Conservation (phyloP, 164 flowering plant species). For the Stephania yunnanensis region DNA sequence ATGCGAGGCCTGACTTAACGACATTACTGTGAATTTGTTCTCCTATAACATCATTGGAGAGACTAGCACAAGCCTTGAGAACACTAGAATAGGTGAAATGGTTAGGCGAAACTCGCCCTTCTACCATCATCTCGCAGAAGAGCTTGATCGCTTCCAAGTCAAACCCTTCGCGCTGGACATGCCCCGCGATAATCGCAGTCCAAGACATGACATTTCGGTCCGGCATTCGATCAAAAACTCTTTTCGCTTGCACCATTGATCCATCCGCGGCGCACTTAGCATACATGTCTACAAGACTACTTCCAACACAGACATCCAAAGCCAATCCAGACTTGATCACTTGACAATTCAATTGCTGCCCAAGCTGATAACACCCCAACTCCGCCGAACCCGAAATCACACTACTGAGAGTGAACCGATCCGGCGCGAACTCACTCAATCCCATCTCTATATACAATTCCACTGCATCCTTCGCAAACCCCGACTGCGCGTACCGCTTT, state of each 20-base stretch:
- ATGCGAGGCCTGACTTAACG: conserved; percentile 49
- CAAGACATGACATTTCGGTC: conserved; percentile 81
- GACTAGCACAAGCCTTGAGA: conserved; percentile 71
- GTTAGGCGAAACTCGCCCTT: conserved; percentile 46
- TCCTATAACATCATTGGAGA: conserved; percentile 38
- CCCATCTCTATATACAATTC: conserved; percentile 59
- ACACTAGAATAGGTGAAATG: conserved; percentile 71
- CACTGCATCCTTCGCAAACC: conserved; percentile 39
- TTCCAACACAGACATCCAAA: conserved; percentile 63
- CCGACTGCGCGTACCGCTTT: conserved; percentile 62
- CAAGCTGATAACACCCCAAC: conserved; percentile 36
- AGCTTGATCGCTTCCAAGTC: conserved; percentile 58
- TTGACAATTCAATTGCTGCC: conserved; percentile 61
- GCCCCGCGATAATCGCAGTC: conserved; percentile 79
- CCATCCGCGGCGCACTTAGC: conserved; percentile 49
- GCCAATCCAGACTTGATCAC: conserved; percentile 42
- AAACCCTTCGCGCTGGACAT: conserved; percentile 46
- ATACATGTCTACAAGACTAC: conserved; percentile 79
- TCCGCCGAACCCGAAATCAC: conserved; percentile 67
- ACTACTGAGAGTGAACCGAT: conserved; percentile 54
- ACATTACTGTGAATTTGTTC: conserved; percentile 52
- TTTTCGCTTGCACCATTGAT: conserved; percentile 45
- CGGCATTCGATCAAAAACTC: conserved; percentile 59
- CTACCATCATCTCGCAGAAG: conserved; percentile 60
- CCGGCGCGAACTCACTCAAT: conserved; percentile 41